Evolutionary conservation across 176 grass and related monocot genomes (phyloP), one percentile per base, ranked within the genome.

Genomic region (Pontederia crassipes): DNA sequence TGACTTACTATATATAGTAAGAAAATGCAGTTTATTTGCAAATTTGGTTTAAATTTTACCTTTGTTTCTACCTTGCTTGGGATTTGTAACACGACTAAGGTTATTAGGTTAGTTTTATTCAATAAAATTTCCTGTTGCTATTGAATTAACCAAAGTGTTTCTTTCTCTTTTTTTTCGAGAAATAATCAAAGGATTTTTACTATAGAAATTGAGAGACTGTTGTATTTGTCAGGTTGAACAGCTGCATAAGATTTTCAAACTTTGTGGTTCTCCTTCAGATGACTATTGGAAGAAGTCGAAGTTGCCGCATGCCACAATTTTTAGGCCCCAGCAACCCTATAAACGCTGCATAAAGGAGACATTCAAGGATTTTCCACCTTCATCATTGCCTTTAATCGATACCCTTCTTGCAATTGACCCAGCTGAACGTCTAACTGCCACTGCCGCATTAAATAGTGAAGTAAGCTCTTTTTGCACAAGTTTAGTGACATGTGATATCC

Each of bases 211-310:
- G 11, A 28, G 4, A 4, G 32, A n/a, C 26, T 2, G 17, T 65
- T 65, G 8, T 14, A 46, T 51, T 51, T 50, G 13, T 50, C 62
- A 65, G 62, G 62, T 65, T 50, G 62, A 65, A 24, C 62, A 65
- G 17, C 62, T 65, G 46, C 62, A 65, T 51, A 65, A 65, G 47
- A 65, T 65, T 65, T 65, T 65, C 48, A 65, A 65, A 46, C 62
- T 65, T 52, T 65, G 62, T 49, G 62, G 62, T 24, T 65, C 62
- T 12, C 62, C 62, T 20, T 65, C 62, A 65, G 62, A 65, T 17
- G 62, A 65, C 18, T 65, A 52, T 24, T 65, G 62, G 62, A 65
- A 65, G 48, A 65, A 65, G 48, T 65, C 62, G 28, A 65, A 65
- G 46, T 65, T 65, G 62, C 62, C 62, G 49, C 62, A 65, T 65